Base-by-base conservation (phyloP, 192 early-diverging fungal species). In the Mortierella alpina region DNA sequence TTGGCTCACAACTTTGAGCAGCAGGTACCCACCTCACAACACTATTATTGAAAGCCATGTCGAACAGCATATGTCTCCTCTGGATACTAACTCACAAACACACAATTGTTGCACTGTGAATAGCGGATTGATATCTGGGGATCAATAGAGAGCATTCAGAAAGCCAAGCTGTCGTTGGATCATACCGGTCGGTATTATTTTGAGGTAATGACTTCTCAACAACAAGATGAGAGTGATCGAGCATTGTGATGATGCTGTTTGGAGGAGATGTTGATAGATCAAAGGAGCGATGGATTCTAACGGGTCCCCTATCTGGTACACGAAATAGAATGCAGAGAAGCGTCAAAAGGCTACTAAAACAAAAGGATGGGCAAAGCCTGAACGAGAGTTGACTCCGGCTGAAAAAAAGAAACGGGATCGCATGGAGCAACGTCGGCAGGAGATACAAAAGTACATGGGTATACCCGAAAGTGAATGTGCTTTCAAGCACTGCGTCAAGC, bases 81-180 rank as follows among this genome's bases (percentile, higher is more conserved):
- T 39, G 20, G 14, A 46, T n/a, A 22, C 17, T 14, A 6, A 23
- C 48, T 49, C 3, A 11, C 5, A 49, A 42, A 10, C 54, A 45
- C 44, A 9, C 7, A 10, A 51, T 4, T 20, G 6, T 14, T 46
- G 31, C 57, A 9, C 12, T 11, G 18, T 42, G 6, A 47, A 22
- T 71, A 79, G 75, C 18, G 75, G 8, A 54, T 79, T 10, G 63
- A 79, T 39, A 45, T 79, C 10, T 72, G 75, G 75, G 75, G 75
- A 4, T 41, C 63, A 31, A 20, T 14, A 22, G 23, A 44, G 12
- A 61, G 63, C n/a, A 78, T 79, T n/a, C 58, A 46, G 31, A 55
- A 39, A 23, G 69, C 75, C 1, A 79, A 79, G 46, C 23, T 45
- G 15, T 15, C 56, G 23, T 49, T 79, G 13, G 51, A 55, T 48